Evolutionary conservation across 148 eudicot genomes (phyloP).

Genomic region (Bassia scoparia): DNA sequence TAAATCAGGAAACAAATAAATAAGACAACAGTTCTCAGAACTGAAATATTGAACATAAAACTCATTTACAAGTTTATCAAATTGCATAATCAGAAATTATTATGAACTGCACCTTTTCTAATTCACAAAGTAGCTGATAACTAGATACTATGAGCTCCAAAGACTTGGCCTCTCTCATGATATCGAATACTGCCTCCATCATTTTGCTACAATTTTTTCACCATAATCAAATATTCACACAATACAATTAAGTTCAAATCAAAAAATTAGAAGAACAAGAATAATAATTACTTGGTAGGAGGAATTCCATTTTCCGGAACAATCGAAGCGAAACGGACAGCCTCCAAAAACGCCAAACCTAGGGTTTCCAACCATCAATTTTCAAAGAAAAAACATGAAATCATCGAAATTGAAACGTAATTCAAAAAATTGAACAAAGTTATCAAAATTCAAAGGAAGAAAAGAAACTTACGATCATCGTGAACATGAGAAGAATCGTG

Average conservation of each 20-base stretch:
- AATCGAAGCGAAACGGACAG: slow-evolving; percentile 65
- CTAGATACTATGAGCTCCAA: slow-evolving; percentile 68
- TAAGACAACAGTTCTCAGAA: no score
- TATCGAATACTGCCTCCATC: slow-evolving; percentile 64
- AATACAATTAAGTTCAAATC: slow-evolving; percentile 1
- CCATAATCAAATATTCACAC: slow-evolving; percentile 20
- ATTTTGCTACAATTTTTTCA: slow-evolving; percentile 44
- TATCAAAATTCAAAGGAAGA: background rate
- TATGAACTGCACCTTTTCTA: slow-evolving; percentile 79
- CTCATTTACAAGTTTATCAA: no score
- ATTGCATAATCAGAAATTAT: no score
- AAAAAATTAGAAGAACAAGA: no score
- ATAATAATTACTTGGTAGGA: slow-evolving; percentile 52
- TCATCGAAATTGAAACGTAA: background rate
- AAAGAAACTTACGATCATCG: slow-evolving; percentile 41
- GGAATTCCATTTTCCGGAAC: slow-evolving; percentile 53
- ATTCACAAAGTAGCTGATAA: slow-evolving; percentile 61
- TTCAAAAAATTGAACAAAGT: background rate
- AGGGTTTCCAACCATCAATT: slow-evolving; percentile 5
- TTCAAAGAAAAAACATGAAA: background rate
- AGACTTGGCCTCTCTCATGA: slow-evolving; percentile 64
- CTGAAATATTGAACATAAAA: no score
- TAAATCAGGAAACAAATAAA: no score
- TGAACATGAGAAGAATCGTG: slow-evolving; percentile 34
- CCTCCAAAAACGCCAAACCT: slow-evolving; percentile 77